phyloP scores from a whole-genome alignment of 176 grass and related monocot species.

The Elymus sibiricus region DNA sequence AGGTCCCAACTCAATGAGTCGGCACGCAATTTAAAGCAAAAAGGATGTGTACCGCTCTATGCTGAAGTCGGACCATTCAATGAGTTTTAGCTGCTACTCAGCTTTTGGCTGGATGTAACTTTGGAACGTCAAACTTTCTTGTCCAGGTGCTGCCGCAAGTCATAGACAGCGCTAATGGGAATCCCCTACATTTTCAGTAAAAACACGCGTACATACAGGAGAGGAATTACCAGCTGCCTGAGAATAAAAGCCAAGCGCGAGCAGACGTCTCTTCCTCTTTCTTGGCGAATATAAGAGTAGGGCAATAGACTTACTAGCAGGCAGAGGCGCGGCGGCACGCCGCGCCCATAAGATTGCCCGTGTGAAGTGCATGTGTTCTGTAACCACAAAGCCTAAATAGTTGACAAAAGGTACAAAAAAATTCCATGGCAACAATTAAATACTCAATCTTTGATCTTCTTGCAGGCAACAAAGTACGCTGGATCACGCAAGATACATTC shows the following conservation, averaged over 20 bases:
- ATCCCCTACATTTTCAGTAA: background rate
- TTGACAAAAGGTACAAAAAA: too few species aligned
- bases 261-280: background rate
- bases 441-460: too few species aligned
- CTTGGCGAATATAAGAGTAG: too few species aligned
- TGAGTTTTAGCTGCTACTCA: background rate
- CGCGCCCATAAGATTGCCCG: too few species aligned
- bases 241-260: background rate
- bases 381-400: too few species aligned
- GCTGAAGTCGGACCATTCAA: background rate
- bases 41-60: background rate
- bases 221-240: background rate
- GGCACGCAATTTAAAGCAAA: background rate
- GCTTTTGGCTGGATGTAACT: background rate
- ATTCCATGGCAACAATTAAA: too few species aligned
- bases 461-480: too few species aligned
- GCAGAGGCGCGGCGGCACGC: too few species aligned
- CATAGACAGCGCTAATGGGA: background rate
- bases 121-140: background rate
- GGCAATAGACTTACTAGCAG: too few species aligned
- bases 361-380: too few species aligned
- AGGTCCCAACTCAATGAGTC: background rate
- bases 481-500: too few species aligned
- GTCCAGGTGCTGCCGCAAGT: background rate
- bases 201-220: background rate